These are phyloP conservation scores for Kwoniella heveanensis DNA, from an alignment of 768 basidiomycete species.

Conservation along the genomic window DNA sequence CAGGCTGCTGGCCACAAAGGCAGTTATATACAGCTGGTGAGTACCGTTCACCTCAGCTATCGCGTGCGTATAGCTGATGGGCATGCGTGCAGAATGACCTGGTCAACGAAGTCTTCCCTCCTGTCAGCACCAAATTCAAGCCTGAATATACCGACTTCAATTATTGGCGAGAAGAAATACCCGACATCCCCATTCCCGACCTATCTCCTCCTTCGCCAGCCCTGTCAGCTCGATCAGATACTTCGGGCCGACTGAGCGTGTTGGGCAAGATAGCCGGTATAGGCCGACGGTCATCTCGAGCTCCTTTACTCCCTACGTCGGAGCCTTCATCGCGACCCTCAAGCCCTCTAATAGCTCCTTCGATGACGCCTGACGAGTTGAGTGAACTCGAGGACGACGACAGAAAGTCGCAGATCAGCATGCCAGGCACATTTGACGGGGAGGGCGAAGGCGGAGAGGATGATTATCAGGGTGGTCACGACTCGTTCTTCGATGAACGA, in stretches of 20 bases:
- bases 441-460: conserved; percentile 13
- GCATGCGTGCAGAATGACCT: conserved; percentile 68
- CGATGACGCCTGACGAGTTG: conserved; percentile 60
- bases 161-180: conserved; percentile 84
- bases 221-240: conserved; percentile 88
- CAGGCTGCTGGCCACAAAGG: conserved; percentile 96
- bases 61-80: background rate
- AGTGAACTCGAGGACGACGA: conserved; percentile 45
- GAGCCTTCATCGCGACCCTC: conserved; percentile 61
- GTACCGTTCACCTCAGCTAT: conserved; percentile 2
- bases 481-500: conserved; percentile 12
- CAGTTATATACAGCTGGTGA: conserved; percentile 89
- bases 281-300: conserved; percentile 49
- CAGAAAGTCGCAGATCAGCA: conserved; percentile 68
- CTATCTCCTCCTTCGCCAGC: conserved; percentile 82
- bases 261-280: conserved; percentile 55
- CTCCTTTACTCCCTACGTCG: conserved; percentile 40
- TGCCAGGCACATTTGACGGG: conserved; percentile 75
- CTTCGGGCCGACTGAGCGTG: conserved; percentile 56
- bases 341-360: conserved; percentile 71
- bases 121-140: conserved; percentile 81
- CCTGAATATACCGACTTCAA: conserved; percentile 96
- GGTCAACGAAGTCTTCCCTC: conserved; percentile 99
- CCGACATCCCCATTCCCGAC: conserved; percentile 65
- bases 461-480: conserved; percentile 59